Base-by-base conservation (phyloP, 495 filamentous ascomycete species). In the Viridothelium virens region DNA sequence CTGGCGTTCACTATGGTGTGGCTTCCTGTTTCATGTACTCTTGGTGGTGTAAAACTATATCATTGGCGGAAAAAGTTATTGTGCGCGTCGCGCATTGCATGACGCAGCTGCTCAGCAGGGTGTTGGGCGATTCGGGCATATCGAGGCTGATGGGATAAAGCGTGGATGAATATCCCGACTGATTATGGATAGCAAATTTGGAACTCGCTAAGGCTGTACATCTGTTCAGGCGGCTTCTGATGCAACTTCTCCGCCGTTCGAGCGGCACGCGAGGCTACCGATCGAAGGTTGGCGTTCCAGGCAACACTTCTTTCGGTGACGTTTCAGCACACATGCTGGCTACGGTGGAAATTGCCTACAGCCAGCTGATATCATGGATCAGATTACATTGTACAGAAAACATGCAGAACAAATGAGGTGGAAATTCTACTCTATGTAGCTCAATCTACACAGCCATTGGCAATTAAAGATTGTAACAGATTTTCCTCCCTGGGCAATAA, bases 41-140 rank as follows among this genome's bases (percentile, higher is more conserved):
- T 59, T 59, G 53, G 53, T 7, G 53, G 53, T 59, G 53, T 59
- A 59, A 59, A 59, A 59, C 18, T 7, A 59, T 59, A 7, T 59
- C 14, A 31, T 34, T 33, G 33, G 18, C 18, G 6, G 36, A 36
- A 59, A 59, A 59, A 59, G 18, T 59, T 59, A 10, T 59, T 59
- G n/a, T 33, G 3, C 7, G 5, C 6, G 3, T 33, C 53, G 0
- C 2, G 53, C 31, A 36, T 59, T 59, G 53, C 53, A 59, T 33
- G 53, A 59, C 36, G 36, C 53, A 59, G 31, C 53, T 31, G 36
- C 36, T 36, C 31, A 18, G 18, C 25, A 18, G 33, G 53, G 53
- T 59, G 53, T 59, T 59, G 53, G 53, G 53, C 31, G 53, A 33
- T 59, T 10, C 9, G n/a, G 31, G 5, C 10, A 3, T 2, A 10